Conservation (phyloP, 805 yeast species). For the Saturnispora sanitii region DNA sequence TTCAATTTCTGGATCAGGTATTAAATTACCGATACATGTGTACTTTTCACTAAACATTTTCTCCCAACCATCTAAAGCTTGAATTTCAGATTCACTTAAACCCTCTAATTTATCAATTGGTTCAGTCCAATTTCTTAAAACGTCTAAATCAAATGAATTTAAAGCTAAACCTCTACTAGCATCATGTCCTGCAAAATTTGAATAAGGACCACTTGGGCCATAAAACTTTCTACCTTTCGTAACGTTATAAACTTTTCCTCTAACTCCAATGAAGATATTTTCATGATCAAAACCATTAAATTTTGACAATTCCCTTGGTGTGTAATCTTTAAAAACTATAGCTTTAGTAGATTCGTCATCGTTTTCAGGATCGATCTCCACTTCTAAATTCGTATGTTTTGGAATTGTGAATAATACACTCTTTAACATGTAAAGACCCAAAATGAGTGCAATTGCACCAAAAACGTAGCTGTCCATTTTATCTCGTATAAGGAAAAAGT, state of each 20-base stretch:
- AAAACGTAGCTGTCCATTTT: constrained; percentile 22
- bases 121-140: constrained; percentile 57
- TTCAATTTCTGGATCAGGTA: constrained; percentile 27
- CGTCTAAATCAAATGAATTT: constrained; percentile 68
- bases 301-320: constrained; percentile 62
- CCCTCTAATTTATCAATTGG: constrained; percentile 69
- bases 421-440: constrained; percentile 18
- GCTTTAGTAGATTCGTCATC: constrained; percentile 16
- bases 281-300: constrained; percentile 77
- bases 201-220: constrained; percentile 94
- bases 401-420: constrained; percentile 18
- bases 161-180: constrained; percentile 87
- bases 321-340: constrained; percentile 38
- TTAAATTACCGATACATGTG: constrained; percentile 65
- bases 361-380: constrained; percentile 20
- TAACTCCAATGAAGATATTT: constrained; percentile 77
- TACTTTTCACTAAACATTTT: constrained; percentile 75
- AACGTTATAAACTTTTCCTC: constrained; percentile 80
- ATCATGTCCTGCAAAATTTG: constrained; percentile 91
- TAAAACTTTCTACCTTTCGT: constrained; percentile 71
- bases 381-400: constrained; percentile 14
- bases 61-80: constrained; percentile 77
- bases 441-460: constrained; percentile 17
- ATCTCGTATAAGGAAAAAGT: constrained; percentile 1
- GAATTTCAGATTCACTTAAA: constrained; percentile 48